Percentiles rank a stretch among this genome's conserved stretches.
phyloP scores from a whole-genome alignment of 2,329 filamentous ascomycete species.

The Fusarium armeniacum region DNA sequence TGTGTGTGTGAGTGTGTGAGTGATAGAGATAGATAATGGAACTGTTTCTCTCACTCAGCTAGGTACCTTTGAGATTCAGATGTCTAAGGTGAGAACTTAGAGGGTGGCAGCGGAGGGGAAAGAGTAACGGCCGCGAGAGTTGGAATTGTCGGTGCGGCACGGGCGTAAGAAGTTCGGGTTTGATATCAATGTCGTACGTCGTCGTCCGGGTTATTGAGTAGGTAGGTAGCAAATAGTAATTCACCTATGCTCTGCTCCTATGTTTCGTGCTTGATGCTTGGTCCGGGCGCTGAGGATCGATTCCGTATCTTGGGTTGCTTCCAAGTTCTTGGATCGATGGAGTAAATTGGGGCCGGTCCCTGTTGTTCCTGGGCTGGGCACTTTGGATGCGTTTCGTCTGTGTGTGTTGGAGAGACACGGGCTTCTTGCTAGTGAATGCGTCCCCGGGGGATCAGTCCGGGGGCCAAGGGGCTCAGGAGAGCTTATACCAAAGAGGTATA shows the following conservation, averaged over 20 bases:
- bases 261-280: slow-evolving; percentile 6
- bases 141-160: slow-evolving; percentile 27
- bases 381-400: slow-evolving; percentile 29
- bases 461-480: slow-evolving; percentile 45
- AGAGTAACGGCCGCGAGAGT: slow-evolving; percentile 27
- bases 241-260: slow-evolving; percentile 1
- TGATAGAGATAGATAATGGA: not conserved
- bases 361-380: slow-evolving; percentile 28
- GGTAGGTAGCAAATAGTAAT: not conserved
- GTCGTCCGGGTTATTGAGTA: not conserved
- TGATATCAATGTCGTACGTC: slow-evolving; percentile 1
- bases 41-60: slow-evolving; percentile 3
- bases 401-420: slow-evolving; percentile 40
- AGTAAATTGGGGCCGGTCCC: slow-evolving; percentile 40
- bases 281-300: slow-evolving; percentile 34
- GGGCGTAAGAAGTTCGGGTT: slow-evolving; percentile 17
- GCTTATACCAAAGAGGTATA: slow-evolving; percentile 46
- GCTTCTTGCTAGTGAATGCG: slow-evolving; percentile 33
- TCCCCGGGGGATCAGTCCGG: slow-evolving; percentile 40
- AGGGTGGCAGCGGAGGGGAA: slow-evolving; percentile 37
- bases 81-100: slow-evolving; percentile 35
- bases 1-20: not conserved
- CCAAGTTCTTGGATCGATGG: slow-evolving; percentile 45
- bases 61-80: slow-evolving; percentile 18
- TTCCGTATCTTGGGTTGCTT: slow-evolving; percentile 37